Evolutionary conservation across 441 rosid genomes (phyloP).

Genomic region (Adansonia rubrostipa): DNA sequence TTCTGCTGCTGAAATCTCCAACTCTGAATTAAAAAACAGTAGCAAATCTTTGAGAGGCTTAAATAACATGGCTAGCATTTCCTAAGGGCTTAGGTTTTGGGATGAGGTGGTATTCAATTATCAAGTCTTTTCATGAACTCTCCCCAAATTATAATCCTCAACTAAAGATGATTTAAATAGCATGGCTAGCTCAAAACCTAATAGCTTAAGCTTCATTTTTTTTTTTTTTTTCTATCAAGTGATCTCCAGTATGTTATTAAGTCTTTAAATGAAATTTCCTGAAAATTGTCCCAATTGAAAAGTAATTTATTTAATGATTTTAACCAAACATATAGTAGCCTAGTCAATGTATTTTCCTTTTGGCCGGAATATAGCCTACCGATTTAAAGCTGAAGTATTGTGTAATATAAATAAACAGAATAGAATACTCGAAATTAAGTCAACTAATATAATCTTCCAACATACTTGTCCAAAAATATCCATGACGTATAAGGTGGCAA

Average conservation of each 20-base stretch:
- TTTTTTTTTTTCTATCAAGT: not conserved
- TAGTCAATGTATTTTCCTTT: too few species aligned
- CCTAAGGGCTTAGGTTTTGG: not conserved
- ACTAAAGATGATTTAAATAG: not conserved
- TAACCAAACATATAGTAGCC: too few species aligned
- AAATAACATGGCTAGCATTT: slow-evolving; percentile 7
- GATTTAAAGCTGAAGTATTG: not conserved
- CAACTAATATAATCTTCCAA: slow-evolving; percentile 17
- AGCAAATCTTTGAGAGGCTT: not conserved
- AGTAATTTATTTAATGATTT: not conserved
- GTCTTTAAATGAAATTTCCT: not conserved
- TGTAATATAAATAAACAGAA: not conserved
- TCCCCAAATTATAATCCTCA: not conserved
- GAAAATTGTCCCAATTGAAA: not conserved
- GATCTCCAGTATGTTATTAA: not conserved
- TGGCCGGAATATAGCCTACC: not conserved
- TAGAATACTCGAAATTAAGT: not conserved
- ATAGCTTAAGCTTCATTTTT: slow-evolving; percentile 16
- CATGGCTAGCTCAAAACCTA: not conserved
- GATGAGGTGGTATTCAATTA: not conserved
- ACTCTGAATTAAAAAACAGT: not conserved
- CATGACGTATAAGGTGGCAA: slow-evolving; percentile 75
- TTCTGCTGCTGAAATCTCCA: not conserved
- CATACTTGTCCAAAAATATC: slow-evolving; percentile 71
- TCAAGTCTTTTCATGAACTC: not conserved